Evolutionary conservation across 176 grass and related monocot species (phyloP).

Genomic region (Saccharum officinarum): DNA sequence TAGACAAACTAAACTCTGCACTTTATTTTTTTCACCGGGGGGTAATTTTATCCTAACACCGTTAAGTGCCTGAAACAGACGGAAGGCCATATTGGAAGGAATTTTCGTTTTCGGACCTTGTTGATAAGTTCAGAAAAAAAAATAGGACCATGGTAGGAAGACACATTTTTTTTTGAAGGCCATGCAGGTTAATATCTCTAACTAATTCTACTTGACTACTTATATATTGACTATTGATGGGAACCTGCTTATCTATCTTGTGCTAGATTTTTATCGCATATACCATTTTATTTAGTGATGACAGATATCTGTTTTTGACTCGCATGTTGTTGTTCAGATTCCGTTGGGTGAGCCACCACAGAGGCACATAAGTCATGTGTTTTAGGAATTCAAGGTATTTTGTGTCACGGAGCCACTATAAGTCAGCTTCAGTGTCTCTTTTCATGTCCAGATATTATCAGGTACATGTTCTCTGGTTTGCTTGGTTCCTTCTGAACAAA

Average conservation of each 20-base stretch:
- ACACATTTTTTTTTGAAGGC: no score
- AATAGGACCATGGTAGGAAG: no score
- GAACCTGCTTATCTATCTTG: background rate
- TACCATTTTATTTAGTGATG: no score
- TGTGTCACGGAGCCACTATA: background rate
- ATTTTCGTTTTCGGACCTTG: no score
- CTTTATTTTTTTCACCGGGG: no score
- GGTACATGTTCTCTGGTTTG: background rate
- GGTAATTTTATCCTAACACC: no score
- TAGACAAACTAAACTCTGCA: no score
- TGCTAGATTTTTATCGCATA: background rate
- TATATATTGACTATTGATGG: background rate
- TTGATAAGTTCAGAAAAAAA: no score
- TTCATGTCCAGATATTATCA: background rate
- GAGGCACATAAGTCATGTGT: slow-evolving; percentile 47
- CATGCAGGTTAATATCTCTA: no score
- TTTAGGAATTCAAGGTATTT: slow-evolving; percentile 10
- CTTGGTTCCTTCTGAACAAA: background rate
- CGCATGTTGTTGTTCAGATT: slow-evolving; percentile 35
- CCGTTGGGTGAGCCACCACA: slow-evolving; percentile 45
- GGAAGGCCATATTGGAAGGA: no score
- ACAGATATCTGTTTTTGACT: slow-evolving; percentile 14
- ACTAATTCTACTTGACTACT: background rate
- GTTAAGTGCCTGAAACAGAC: no score
- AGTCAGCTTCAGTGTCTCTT: background rate